Percentiles rank a stretch among this genome's conserved stretches.
Conservation (phyloP, 2,329 filamentous ascomycete species). For the Escovopsis sp. region DNA sequence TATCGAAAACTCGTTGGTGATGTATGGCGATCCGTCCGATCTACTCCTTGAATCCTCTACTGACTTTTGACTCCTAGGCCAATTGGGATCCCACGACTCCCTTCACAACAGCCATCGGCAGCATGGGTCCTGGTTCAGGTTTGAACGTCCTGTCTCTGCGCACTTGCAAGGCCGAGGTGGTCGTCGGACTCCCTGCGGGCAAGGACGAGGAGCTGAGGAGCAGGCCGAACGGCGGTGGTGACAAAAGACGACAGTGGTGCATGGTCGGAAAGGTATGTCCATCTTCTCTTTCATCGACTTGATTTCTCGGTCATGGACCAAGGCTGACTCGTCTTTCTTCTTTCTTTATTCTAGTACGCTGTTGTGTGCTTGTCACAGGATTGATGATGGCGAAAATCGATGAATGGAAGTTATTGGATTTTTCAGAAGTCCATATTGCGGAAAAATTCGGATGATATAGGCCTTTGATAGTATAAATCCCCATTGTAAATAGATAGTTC, state of each 20-base stretch:
- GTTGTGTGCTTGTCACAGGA: conserved; percentile 47
- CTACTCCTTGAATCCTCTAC: neutral
- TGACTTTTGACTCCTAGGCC: conserved; percentile 12
- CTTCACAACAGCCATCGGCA: conserved; percentile 72
- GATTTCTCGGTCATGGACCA: no score
- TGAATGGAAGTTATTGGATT: conserved; percentile 1
- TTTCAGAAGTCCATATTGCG: neutral
- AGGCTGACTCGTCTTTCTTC: no score
- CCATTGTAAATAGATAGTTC: no score
- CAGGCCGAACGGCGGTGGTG: conserved; percentile 53
- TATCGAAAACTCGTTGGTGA: conserved; percentile 87
- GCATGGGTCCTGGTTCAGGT: conserved; percentile 66
- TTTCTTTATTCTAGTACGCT: conserved; percentile 68
- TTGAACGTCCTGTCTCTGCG: conserved; percentile 74
- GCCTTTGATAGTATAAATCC: no score
- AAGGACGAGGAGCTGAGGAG: conserved; percentile 66
- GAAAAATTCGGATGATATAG: no score
- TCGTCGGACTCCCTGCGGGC: conserved; percentile 71
- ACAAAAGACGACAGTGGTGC: conserved; percentile 17
- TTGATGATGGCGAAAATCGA: neutral
- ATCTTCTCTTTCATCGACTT: conserved; percentile 13
- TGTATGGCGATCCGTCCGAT: conserved; percentile 34
- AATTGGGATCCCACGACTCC: conserved; percentile 75
- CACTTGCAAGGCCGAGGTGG: conserved; percentile 93
- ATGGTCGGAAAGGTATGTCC: no score